Conservation (phyloP, 768 basidiomycete genomes). For the Collybia mongolica region DNA sequence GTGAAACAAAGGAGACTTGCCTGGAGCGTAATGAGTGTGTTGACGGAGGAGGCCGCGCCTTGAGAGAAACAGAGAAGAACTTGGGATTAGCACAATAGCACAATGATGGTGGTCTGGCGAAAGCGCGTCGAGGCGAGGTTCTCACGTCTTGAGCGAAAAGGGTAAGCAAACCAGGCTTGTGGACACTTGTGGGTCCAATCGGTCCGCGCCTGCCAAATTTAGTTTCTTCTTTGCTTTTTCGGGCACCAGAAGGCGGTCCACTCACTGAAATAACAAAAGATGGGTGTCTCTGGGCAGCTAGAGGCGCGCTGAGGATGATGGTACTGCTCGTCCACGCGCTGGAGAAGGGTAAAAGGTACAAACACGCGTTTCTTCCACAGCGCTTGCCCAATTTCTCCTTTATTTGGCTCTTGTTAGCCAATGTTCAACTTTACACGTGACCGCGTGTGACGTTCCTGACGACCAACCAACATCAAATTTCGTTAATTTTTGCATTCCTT, state of each 20-base stretch:
- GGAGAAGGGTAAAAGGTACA: conserved; percentile 19
- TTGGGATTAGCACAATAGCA: conserved; percentile 16
- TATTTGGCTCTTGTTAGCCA: conserved; percentile 43
- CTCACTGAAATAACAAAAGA: conserved; percentile 22
- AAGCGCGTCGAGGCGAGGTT: conserved; percentile 30
- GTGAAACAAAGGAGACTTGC: conserved; percentile 5
- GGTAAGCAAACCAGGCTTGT: conserved; percentile 41
- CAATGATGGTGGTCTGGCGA: conserved; percentile 12
- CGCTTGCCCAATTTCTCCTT: conserved; percentile 33
- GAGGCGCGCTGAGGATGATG: conserved; percentile 11
- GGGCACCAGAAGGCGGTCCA: conserved; percentile 4
- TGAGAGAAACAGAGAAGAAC: conserved; percentile 22
- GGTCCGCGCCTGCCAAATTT: conserved; percentile 32
- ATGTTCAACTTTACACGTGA: conserved; percentile 58
- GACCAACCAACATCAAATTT: conserved; percentile 7
- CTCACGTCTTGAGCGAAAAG: conserved; percentile 33
- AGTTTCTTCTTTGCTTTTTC: conserved; percentile 17
- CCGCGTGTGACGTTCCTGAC: conserved; percentile 37
- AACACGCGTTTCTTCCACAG: conserved; percentile 21
- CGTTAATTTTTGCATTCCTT: conserved; percentile 5
- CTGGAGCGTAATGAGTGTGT: conserved; percentile 47
- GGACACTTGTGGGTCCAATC: conserved; percentile 55
- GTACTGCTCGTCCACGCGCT: conserved; percentile 13
- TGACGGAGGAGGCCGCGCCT: conserved; percentile 75
- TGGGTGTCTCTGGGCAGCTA: conserved; percentile 22